phyloP scores from a whole-genome alignment of 495 filamentous ascomycete species.

The Jackrogersella multiformis region DNA sequence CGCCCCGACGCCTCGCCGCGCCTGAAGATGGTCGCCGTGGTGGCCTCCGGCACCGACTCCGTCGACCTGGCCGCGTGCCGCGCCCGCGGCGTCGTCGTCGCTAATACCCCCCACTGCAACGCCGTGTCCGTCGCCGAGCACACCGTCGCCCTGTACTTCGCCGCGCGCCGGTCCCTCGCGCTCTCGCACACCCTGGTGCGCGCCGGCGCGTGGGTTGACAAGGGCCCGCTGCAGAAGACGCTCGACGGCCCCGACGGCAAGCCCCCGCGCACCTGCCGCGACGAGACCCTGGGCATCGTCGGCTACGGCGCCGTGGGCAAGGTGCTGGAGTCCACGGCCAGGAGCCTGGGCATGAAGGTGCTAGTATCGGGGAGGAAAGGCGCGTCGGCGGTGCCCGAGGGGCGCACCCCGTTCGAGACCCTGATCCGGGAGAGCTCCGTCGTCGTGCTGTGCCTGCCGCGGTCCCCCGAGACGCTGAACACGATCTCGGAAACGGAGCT shows the following conservation, averaged over 20 bases:
- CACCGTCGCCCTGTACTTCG: slow-evolving; percentile 63
- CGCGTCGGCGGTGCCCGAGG: slow-evolving; percentile 35
- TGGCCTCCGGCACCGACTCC: slow-evolving; percentile 63
- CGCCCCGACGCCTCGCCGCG: slow-evolving; percentile 46
- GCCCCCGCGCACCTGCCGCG: slow-evolving; percentile 50
- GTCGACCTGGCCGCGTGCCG: slow-evolving; percentile 58
- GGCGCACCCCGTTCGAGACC: slow-evolving; percentile 57
- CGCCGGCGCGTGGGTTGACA: slow-evolving; percentile 45
- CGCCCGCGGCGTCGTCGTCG: slow-evolving; percentile 55
- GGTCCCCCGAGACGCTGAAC: slow-evolving; percentile 53
- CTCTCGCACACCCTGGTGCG: slow-evolving; percentile 48
- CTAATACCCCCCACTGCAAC: slow-evolving; percentile 60
- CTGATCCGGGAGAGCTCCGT: slow-evolving; percentile 58
- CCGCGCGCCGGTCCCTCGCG: slow-evolving; percentile 58
- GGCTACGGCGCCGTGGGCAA: slow-evolving; percentile 63
- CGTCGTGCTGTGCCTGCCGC: slow-evolving; percentile 59
- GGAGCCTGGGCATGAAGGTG: slow-evolving; percentile 62
- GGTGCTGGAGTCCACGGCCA: slow-evolving; percentile 43
- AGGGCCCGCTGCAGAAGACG: slow-evolving; percentile 42
- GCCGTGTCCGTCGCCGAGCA: slow-evolving; percentile 64
- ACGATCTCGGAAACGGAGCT: slow-evolving; percentile 61
- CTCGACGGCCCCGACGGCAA: slow-evolving; percentile 48
- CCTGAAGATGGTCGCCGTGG: slow-evolving; percentile 59
- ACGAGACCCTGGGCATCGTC: slow-evolving; percentile 60
- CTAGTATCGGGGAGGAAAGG: slow-evolving; percentile 62